Base-by-base conservation (phyloP, 148 eudicot genomes). In the Salicornia ramosissima region DNA sequence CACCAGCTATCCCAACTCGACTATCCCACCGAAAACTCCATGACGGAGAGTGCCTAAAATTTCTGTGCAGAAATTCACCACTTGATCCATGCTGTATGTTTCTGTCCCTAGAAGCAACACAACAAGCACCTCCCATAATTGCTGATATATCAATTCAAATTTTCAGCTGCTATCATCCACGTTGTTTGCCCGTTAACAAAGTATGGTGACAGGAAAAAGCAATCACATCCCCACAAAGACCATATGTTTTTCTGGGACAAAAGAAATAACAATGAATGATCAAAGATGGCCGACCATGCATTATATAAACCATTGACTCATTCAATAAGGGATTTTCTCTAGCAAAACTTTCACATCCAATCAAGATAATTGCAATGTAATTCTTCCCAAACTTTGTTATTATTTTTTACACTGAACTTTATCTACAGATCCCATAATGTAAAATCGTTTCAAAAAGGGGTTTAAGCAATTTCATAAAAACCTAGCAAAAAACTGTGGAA, bases 1-100 rank as follows among this genome's bases (percentile, higher is more conserved):
- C 99, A 53, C 90, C 96, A 54, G 95, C 97, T 56, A 87, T 96
- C 58, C 97, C 82, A 31, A 89, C 91, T 75, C 97, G 82, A 74
- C 87, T 94, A 81, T 94, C 99, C 99, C 97, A 87, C 30, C 91
- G 86, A 72, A 94, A 83, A 82, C 99, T 94, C 99, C 99, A 94
- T 5, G 96, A 82, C 46, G 99, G 97, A 15, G 99, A 94, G 72
- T 87, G 77, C 69, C 91, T 78, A 28, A 75, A 73, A 78, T 87
- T 86, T 75, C 99, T 86, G 46, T 79, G 84, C 67, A 74, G 45
- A 77, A 78, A 59, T 29, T 94, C 99, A 57, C 79, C 74, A 56
- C 74, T 73, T 18, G 96, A 67, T 80, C 87, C 87, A 75, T 78
- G 86, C 40, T 80, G 83, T 76, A 89, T 80, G 59, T 86, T 82